These are phyloP conservation scores for Starmerella geochares DNA, from an alignment of 805 yeast species.

Conservation along the genomic window DNA sequence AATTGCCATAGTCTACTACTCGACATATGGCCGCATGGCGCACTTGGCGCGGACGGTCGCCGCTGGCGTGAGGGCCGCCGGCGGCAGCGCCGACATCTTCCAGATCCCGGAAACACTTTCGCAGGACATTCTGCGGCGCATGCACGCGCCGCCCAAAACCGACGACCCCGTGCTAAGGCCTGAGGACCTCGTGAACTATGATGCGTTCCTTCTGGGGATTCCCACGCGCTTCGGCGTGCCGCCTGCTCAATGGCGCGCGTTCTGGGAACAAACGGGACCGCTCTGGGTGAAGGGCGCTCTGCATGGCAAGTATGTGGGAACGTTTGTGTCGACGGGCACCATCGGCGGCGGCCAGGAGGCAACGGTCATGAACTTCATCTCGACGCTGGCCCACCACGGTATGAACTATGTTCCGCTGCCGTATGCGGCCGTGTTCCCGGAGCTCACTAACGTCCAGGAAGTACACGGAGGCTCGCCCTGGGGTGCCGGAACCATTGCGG, in stretches of 20 bases:
- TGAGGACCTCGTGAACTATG: slow-evolving; percentile 51
- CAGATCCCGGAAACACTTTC: slow-evolving; percentile 73
- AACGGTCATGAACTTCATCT: slow-evolving; percentile 48
- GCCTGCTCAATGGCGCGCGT: slow-evolving; percentile 66
- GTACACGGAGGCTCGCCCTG: slow-evolving; percentile 76
- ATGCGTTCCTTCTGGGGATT: slow-evolving; percentile 67
- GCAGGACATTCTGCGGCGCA: slow-evolving; percentile 44
- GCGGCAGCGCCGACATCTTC: slow-evolving; percentile 58
- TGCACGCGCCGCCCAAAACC: slow-evolving; percentile 51
- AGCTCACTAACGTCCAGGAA: slow-evolving; percentile 48
- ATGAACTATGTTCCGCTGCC: slow-evolving; percentile 69
- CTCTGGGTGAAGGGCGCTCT: slow-evolving; percentile 64
- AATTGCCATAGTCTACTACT: slow-evolving; percentile 68
- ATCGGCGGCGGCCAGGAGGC: slow-evolving; percentile 73
- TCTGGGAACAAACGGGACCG: slow-evolving; percentile 69
- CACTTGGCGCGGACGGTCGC: slow-evolving; percentile 57
- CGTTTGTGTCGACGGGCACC: slow-evolving; percentile 60
- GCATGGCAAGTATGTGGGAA: slow-evolving; percentile 62
- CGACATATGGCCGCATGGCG: slow-evolving; percentile 70
- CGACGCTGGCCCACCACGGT: slow-evolving; percentile 65
- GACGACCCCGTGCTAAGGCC: slow-evolving; percentile 46
- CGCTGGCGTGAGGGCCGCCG: slow-evolving; percentile 59
- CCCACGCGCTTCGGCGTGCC: slow-evolving; percentile 71
- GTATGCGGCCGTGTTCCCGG: slow-evolving; percentile 47
- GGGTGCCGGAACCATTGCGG: slow-evolving; percentile 79